phyloP scores from a whole-genome alignment of 495 filamentous ascomycete genomes.

The Penicillium dipodomyicola region DNA sequence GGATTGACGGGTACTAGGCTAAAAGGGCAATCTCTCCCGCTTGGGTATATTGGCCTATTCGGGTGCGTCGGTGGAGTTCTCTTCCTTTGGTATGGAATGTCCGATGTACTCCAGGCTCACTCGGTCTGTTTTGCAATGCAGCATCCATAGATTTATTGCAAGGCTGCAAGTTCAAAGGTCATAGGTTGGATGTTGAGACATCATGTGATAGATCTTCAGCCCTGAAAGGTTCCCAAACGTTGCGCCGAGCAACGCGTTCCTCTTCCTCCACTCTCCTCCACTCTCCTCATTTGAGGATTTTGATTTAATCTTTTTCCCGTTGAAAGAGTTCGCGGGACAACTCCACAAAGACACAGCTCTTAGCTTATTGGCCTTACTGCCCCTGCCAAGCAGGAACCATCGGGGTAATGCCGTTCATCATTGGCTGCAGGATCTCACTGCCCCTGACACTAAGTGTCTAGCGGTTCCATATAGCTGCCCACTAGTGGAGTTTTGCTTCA shows the following conservation, averaged over 20 bases:
- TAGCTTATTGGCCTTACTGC: slow-evolving; percentile 20
- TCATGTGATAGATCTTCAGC: slow-evolving; percentile 1
- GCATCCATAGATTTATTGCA: neutral
- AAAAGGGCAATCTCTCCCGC: neutral
- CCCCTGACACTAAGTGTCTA: slow-evolving; percentile 26
- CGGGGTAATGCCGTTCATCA: slow-evolving; percentile 14
- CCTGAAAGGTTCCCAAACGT: neutral
- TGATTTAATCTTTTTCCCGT: neutral
- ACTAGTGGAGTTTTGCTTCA: slow-evolving; percentile 19
- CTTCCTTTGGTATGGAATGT: neutral
- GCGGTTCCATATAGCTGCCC: slow-evolving; percentile 12
- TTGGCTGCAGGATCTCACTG: slow-evolving; percentile 10
- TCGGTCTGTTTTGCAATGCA: neutral
- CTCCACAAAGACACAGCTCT: slow-evolving; percentile 6
- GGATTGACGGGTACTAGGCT: slow-evolving; percentile 15
- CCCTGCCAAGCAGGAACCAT: slow-evolving; percentile 31
- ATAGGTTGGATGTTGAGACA: neutral
- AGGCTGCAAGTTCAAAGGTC: neutral
- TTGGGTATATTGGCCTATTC: neutral
- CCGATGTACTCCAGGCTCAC: no score
- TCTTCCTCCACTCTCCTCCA: neutral
- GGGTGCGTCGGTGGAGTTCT: neutral
- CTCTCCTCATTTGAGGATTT: neutral
- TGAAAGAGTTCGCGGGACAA: slow-evolving; percentile 3
- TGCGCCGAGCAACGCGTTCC: neutral